Conservation (phyloP, 768 basidiomycete species). For the Tylopilus sp. region DNA sequence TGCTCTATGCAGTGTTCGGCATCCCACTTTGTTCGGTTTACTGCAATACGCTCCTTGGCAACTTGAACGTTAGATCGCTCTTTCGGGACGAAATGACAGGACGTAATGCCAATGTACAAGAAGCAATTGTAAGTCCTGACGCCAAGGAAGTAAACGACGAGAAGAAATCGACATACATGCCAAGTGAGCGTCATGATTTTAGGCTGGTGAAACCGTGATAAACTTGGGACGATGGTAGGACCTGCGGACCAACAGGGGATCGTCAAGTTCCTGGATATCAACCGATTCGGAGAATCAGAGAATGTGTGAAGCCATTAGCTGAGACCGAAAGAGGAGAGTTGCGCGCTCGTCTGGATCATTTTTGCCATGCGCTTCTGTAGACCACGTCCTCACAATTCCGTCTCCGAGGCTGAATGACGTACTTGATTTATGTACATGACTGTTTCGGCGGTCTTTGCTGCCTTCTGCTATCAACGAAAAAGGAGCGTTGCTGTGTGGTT, state of each 20-base stretch:
- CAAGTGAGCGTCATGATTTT: not conserved
- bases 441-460: no score
- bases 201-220: not conserved
- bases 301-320: not conserved
- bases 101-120: not conserved
- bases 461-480: no score
- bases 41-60: slow-evolving; percentile 4
- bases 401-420: no score
- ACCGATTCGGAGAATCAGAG: not conserved
- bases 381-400: no score
- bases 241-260: not conserved
- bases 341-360: no score
- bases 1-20: not conserved
- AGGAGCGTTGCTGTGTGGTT: no score
- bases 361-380: no score
- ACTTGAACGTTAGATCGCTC: not conserved
- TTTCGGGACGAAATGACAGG: not conserved
- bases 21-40: slow-evolving; percentile 1
- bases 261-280: not conserved
- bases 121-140: no score
- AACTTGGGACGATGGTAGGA: not conserved
- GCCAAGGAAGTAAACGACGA: not conserved
- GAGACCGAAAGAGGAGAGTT: not conserved
- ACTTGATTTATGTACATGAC: no score
- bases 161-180: not conserved